Evolutionary conservation across 2,329 filamentous ascomycete genomes (phyloP), one percentile per base, ranked within the genome.

Genomic region (Talaromyces sp.): DNA sequence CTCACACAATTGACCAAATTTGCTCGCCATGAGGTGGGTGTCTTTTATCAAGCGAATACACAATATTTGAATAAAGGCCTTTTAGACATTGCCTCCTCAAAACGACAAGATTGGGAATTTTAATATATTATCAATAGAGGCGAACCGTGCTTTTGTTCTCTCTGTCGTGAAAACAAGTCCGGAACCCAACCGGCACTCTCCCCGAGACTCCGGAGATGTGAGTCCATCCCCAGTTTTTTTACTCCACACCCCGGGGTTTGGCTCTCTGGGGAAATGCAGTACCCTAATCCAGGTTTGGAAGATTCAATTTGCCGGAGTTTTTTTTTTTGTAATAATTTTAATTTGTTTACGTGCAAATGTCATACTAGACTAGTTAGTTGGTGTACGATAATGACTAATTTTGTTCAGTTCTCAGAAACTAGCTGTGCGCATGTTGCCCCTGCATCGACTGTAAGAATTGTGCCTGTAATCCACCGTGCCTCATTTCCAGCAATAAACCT

Each of bases 401-500:
- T 17, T 17, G 8, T n/a, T 38, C 9, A 38, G 14, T 38, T 17
- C 8, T 38, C 35, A 38, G 48, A 26, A 29, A 52, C 48, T 19
- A 52, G 26, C 48, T 52, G 48, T 52, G 48, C 48, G 29, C 48
- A 52, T 17, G 78, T 81, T 8, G 74, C 74, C 11, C 79, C 78
- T 50, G 78, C 79, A 67, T 81, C 80, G 4, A 81, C 78, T 3
- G 79, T 76, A 38, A 81, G 64, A 27, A 80, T 74, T 0, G 78
- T 70, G 1, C 79, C 80, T 0, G 81, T 80, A 32, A 82, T 80
- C 81, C 81, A 84, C 61, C 80, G 71, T 0, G 80, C 78, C 67
- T 83, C 77, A 61, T 80, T 76, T 11, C 80, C 76, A 5, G 79
- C 80, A n/a, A 84, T 70, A 63, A 82, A 84, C 0, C 77, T 71